Base-by-base conservation (phyloP, 2,329 filamentous ascomycete species). In the Epichloe sylvatica region DNA sequence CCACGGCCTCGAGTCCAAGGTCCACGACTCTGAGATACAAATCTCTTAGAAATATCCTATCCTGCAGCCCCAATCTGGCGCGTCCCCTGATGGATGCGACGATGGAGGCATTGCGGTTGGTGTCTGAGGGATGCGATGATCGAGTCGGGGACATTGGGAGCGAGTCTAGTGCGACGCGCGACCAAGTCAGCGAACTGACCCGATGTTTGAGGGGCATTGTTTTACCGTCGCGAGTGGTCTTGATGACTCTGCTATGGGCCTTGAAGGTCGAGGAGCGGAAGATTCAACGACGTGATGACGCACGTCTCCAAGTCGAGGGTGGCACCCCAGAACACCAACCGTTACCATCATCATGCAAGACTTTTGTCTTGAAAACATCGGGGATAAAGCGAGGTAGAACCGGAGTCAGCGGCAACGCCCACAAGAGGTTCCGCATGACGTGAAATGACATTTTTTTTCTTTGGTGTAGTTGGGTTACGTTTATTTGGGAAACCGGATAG, bases 51-150 rank as follows among this genome's bases (percentile, higher is more conserved):
- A 78, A 74, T 71, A 79, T 83, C 67, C 75, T 83, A 76, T 76
- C 80, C 78, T 76, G 80, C 80, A 83, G 79, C 80, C 80, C 79
- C 76, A 75, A 70, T 67, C 74, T 83, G 80, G 80, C 80, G 80
- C 80, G 80, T 83, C 80, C 80, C 62, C 71, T 83, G 61, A 70
- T 68, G 79, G 79, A 83, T 83, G 80, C 80, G 80, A 84, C 80
- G 78, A 75, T 81, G 77, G 76, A 66, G 75, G 77, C 75, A 72
- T 78, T 84, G 80, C 80, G 80, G 80, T 82, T 77, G 74, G 77
- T 76, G 66, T 79, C 77, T 80, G 70, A 80, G 67, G 68, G 72
- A 70, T 60, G 64, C 60, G 68, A 74, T 57, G 65, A 69, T 60
- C 69, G 63, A 66, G 70, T 70, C 67, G 68, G 61, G 58, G 64